Base-by-base conservation (phyloP, 2,329 filamentous ascomycete species). In the Meredithiella fracta region DNA sequence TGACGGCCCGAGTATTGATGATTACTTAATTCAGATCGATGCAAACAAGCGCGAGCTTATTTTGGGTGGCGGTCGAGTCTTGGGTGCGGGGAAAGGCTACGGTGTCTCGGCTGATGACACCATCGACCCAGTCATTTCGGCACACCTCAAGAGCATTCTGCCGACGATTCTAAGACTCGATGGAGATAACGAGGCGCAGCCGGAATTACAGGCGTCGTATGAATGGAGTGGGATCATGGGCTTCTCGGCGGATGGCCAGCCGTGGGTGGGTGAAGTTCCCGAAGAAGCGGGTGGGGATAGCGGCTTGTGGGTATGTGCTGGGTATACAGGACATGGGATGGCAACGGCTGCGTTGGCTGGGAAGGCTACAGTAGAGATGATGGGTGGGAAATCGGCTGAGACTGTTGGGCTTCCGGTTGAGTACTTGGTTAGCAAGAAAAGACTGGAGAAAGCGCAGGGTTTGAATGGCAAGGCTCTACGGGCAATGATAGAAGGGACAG, bases 151-250 rank as follows among this genome's bases (percentile, higher is more conserved):
- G 1, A 63, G 65, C 1, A 69, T 72, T 47, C 63, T 78, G 34
- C 60, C 62, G 26, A 26, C 7, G 20, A 20, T 26, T 11, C 11
- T 49, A 15, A 49, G 25, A 25, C 44, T 49, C 20, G n/a, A 26
- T 20, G 22, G 9, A 25, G 9, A 49, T 9, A 22, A 22, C 9
- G 62, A 63, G 11, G 70, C 72, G 37, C 67, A 68, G 38, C 64
- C 72, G 31, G 68, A 72, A 47, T 66, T 86, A 20, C 63, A 68
- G 22, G 73, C 76, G 8, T 67, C 75, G 29, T 78, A 76, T 64
- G 79, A 85, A 64, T 91, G 86, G 86, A 86, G 83, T 1, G 86
- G 86, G 0, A 84, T 89, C 61, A 90, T 89, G 85, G 85, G 82
- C 0, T 89, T 80, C 66, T 80, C 78, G 29, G 70, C 79, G 5